Evolutionary conservation across 169 alveolate genomes (phyloP), one percentile per base, ranked within the genome.

Genomic region (Condylostoma magnum): DNA sequence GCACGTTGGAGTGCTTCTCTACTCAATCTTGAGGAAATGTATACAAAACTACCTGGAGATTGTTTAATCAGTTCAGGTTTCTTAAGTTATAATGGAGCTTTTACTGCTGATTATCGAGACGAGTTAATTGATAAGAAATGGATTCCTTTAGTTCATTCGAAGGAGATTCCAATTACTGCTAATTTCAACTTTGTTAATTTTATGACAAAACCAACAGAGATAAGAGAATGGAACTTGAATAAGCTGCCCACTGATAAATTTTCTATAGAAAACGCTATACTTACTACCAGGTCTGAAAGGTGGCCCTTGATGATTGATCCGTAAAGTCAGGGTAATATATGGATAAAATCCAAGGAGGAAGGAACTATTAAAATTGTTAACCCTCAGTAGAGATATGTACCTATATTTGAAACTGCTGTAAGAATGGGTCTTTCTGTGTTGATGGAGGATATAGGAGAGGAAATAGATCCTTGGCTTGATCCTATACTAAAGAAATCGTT

Each of bases 301-400:
- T 95, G 97, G 97, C 97, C 99, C 46, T 87, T 95, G 57, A 93
- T 95, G 95, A 94, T 96, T 60, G 99, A 96, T 77, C 99, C 99
- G 18, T 95, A 96, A 76, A 87, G 80, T 73, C 96, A 96, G 83
- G 99, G 96, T 6, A 89, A 90, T 67, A 88, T 86, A 37, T 96
- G 98, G 98, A 95, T 94, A 27, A 82, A 96, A 70, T 92, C 90
- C 77, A 87, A 90, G 86, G 95, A 92, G 79, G 87, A 77, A 53
- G 84, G 36, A 54, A 75, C 36, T 10, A 77, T 89, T 18, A 69
- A 69, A 65, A 78, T 89, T 20, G 76, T 93, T 52, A 96, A 94
- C 68, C 92, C 92, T 46, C 84, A 88, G 36, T 74, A 66, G 71
- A 85, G 80, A 55, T 79, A 78, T 80, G 77, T 91, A 86, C 53